phyloP scores from a whole-genome alignment of 768 basidiomycete species.

The Cytidiella melzeri region DNA sequence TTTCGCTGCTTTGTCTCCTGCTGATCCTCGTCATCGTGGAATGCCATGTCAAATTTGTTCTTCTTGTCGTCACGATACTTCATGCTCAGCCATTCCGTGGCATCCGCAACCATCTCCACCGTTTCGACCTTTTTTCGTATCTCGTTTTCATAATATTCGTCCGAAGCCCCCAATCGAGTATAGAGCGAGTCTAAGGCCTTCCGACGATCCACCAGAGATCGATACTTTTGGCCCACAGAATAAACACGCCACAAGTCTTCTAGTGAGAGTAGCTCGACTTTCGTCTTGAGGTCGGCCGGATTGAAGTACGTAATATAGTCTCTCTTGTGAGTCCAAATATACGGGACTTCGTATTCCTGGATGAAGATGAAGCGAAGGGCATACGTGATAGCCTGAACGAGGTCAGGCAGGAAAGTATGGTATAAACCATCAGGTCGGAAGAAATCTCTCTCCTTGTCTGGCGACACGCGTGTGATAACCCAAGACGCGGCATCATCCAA shows the following conservation, averaged over 20 bases:
- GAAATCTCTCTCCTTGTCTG: constrained; percentile 63
- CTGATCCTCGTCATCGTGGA: constrained; percentile 60
- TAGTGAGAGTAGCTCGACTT: constrained; percentile 65
- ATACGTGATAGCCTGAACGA: constrained; percentile 75
- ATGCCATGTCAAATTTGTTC: constrained; percentile 47
- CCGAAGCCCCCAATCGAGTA: constrained; percentile 57
- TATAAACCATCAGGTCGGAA: constrained; percentile 60
- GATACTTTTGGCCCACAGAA: constrained; percentile 82
- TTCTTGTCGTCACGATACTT: constrained; percentile 73
- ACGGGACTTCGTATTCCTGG: constrained; percentile 89
- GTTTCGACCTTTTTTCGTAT: constrained; percentile 64
- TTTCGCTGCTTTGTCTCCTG: constrained; percentile 59
- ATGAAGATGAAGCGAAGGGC: constrained; percentile 80
- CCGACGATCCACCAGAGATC: constrained; percentile 75
- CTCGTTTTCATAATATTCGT: constrained; percentile 72
- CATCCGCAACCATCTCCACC: constrained; percentile 86
- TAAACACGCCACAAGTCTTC: constrained; percentile 91
- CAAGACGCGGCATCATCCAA: constrained; percentile 79
- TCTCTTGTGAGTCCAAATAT: constrained; percentile 89
- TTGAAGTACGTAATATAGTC: constrained; percentile 88
- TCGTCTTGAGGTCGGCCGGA: constrained; percentile 51
- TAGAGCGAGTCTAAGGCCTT: constrained; percentile 59
- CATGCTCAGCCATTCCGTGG: constrained; percentile 85
- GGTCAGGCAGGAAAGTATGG: constrained; percentile 52
- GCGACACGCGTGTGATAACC: constrained; percentile 78